phyloP scores from a whole-genome alignment of 192 early-diverging fungal genomes.

The Mortierella alpina region DNA sequence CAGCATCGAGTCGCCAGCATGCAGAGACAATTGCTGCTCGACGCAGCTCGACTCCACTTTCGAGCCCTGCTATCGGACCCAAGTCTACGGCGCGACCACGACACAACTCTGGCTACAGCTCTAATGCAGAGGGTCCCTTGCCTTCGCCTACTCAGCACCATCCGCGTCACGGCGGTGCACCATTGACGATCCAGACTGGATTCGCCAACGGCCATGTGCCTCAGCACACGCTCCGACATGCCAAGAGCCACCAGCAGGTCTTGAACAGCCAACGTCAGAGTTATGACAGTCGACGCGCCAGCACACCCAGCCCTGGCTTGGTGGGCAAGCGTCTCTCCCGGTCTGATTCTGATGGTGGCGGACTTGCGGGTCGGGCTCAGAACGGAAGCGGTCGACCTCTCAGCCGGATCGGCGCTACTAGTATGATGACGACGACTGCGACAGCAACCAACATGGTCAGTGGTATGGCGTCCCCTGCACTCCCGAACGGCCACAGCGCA shows the following conservation, averaged over 20 bases:
- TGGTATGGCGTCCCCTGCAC: conserved; percentile 21
- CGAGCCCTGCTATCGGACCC: conserved; percentile 24
- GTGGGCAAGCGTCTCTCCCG: conserved; percentile 24
- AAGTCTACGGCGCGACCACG: conserved; percentile 36
- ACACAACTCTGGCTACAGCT: conserved; percentile 6
- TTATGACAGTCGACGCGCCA: conserved; percentile 25
- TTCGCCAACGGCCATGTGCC: conserved; percentile 29
- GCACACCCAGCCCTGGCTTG: conserved; percentile 40
- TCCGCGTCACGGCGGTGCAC: conserved; percentile 20
- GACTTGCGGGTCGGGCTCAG: conserved; percentile 12
- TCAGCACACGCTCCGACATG: conserved; percentile 42
- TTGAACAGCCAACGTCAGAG: conserved; percentile 36
- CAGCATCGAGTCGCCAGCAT: conserved; percentile 40
- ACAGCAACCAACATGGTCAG: conserved; percentile 48
- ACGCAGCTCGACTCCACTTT: conserved; percentile 39
- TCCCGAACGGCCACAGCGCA: neutral
- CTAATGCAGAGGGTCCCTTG: conserved; percentile 10
- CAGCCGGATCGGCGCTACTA: conserved; percentile 22
- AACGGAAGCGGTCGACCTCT: conserved; percentile 34
- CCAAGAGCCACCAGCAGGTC: conserved; percentile 46
- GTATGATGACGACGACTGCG: conserved; percentile 27
- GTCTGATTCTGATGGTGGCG: conserved; percentile 29
- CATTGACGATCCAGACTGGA: conserved; percentile 48
- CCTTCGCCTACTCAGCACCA: conserved; percentile 19
- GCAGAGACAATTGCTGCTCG: conserved; percentile 18